These are phyloP conservation scores for Penicillium sp. DNA, from an alignment of 2,329 filamentous ascomycete species.

Conservation along the genomic window DNA sequence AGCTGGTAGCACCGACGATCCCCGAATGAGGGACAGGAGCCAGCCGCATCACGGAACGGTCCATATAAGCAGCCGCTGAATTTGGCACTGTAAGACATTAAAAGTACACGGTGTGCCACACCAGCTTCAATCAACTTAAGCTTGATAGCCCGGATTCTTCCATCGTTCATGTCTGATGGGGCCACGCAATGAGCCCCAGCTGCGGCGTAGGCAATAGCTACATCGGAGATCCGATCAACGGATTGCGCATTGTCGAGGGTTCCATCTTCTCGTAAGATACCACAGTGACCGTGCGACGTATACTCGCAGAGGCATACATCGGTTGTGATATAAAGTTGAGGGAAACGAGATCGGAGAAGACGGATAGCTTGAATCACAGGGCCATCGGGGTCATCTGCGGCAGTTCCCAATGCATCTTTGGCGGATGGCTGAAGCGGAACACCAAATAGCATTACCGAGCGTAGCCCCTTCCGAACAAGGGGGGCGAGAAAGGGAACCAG, in stretches of 20 bases:
- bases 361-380: constrained; percentile 87
- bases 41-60: constrained; percentile 94
- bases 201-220: constrained; percentile 95
- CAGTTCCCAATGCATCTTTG: constrained; percentile 89
- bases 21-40: constrained; percentile 85
- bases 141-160: constrained; percentile 95
- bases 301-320: constrained; percentile 99
- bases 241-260: constrained; percentile 90
- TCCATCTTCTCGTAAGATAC: constrained; percentile 89
- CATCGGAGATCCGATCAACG: constrained; percentile 91
- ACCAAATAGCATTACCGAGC: constrained; percentile 92
- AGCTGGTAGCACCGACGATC: constrained; percentile 97
- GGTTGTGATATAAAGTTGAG: constrained; percentile 83
- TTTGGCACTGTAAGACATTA: constrained; percentile 98
- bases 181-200: constrained; percentile 96
- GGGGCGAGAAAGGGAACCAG: constrained; percentile 81
- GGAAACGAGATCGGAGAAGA: constrained; percentile 79
- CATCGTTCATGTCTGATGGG: constrained; percentile 98
- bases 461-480: constrained; percentile 83
- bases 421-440: constrained; percentile 77
- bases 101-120: constrained; percentile 82
- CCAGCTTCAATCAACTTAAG: constrained; percentile 94
- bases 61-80: constrained; percentile 96
- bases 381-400: constrained; percentile 88
- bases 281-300: constrained; percentile 95